Evolutionary conservation across 2,329 filamentous ascomycete genomes (phyloP).

Genomic region (Sordariomycetes sp.): DNA sequence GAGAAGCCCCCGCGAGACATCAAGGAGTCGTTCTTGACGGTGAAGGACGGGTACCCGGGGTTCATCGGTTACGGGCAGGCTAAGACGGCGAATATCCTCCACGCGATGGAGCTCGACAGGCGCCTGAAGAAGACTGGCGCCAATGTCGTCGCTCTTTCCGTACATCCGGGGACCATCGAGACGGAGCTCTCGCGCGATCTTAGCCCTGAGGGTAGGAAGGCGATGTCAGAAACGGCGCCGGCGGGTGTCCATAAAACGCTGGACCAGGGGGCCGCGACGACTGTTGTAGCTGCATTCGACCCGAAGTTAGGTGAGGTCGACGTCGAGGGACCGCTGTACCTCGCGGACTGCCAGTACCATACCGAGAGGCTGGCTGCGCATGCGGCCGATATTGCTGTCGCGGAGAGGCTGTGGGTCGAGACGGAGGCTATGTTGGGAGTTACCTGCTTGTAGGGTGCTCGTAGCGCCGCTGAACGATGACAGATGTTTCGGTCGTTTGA

Average conservation of each 20-base stretch:
- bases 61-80: constrained; percentile 14
- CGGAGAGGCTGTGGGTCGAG: constrained; percentile 9
- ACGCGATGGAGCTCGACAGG: constrained; percentile 7
- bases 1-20: neutral
- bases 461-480: neutral
- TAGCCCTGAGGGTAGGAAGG: neutral
- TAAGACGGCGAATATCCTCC: constrained; percentile 16
- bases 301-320: constrained; percentile 4
- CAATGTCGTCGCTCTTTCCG: constrained; percentile 5
- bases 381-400: constrained; percentile 5
- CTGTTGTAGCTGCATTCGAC: constrained; percentile 10
- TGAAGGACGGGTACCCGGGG: constrained; percentile 10
- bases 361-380: neutral
- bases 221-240: neutral
- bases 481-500: too few relatives aligned
- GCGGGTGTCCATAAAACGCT: neutral
- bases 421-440: constrained; percentile 7
- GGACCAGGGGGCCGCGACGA: constrained; percentile 9
- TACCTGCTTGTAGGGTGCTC: neutral
- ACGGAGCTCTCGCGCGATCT: constrained; percentile 1
- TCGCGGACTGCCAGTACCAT: constrained; percentile 8
- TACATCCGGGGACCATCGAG: constrained; percentile 9
- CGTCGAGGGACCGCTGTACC: constrained; percentile 2
- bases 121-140: constrained; percentile 4
- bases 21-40: neutral